A percentile compares a stretch with the other conserved stretches of the same genome.
phyloP scores from a whole-genome alignment of 1,139 yeast genomes.

The Yamadazyma conglobata region DNA sequence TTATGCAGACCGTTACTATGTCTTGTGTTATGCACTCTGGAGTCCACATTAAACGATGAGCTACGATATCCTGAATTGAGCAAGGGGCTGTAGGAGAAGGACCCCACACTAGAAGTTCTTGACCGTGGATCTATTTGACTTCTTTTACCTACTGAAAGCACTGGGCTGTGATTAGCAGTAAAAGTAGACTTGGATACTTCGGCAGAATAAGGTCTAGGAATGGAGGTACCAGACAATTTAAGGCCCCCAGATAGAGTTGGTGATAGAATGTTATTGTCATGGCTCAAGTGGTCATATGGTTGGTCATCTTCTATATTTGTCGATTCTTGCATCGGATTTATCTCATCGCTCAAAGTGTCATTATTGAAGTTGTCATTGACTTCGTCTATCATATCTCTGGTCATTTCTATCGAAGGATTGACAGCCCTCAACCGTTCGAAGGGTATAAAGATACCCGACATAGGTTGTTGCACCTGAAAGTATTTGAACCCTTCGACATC shows the following conservation, averaged over 20 bases:
- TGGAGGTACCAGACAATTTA: neutral
- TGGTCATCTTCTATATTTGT: neutral
- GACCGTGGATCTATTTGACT: conserved; percentile 10
- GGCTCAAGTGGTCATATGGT: neutral
- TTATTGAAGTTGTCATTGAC: conserved; percentile 6
- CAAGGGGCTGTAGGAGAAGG: conserved; percentile 11
- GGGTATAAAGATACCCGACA: conserved; percentile 73
- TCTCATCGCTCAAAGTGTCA: conserved; percentile 7
- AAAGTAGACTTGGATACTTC: conserved; percentile 7
- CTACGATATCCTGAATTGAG: conserved; percentile 7
- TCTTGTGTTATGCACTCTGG: conserved; percentile 4
- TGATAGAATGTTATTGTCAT: neutral
- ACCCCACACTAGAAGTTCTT: conserved; percentile 13
- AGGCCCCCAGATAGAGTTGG: neutral
- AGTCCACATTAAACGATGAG: conserved; percentile 9
- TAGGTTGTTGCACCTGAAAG: conserved; percentile 52
- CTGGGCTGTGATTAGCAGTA: conserved; percentile 1
- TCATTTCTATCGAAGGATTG: conserved; percentile 26
- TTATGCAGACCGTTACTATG: conserved; percentile 5
- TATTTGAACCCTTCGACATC: conserved; percentile 43
- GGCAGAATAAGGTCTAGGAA: conserved; percentile 11
- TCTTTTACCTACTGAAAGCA: conserved; percentile 1
- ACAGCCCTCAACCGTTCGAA: conserved; percentile 53
- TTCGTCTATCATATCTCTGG: conserved; percentile 15
- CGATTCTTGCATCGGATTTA: neutral